These are phyloP conservation scores for Meyerozyma sp. DNA, from an alignment of 1,139 yeast genomes.

Conservation along the genomic window DNA sequence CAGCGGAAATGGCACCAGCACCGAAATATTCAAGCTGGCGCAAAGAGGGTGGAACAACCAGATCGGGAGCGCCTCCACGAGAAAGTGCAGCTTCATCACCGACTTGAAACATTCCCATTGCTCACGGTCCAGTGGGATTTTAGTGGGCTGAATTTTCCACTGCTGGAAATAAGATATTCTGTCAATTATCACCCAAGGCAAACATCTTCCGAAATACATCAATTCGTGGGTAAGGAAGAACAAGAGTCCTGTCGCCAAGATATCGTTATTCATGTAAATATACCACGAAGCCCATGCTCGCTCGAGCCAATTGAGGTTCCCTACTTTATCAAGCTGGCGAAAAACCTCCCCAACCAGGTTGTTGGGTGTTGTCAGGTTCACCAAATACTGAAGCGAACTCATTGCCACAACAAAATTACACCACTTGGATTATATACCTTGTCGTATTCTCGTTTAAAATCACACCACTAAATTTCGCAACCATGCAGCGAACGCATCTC, in stretches of 20 bases:
- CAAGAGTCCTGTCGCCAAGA: constrained; percentile 42
- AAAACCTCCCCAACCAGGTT: constrained; percentile 1
- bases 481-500: not conserved
- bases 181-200: constrained; percentile 44
- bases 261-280: constrained; percentile 36
- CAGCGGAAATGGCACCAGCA: constrained; percentile 37
- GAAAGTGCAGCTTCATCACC: constrained; percentile 38
- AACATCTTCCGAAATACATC: constrained; percentile 41
- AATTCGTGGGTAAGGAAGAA: constrained; percentile 39
- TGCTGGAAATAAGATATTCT: constrained; percentile 35
- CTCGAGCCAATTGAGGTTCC: constrained; percentile 23
- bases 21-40: constrained; percentile 32
- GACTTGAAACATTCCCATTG: constrained; percentile 47
- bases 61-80: constrained; percentile 44
- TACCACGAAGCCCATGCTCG: constrained; percentile 42
- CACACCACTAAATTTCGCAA: constrained; percentile 1
- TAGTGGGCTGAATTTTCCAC: constrained; percentile 41
- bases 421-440: not conserved
- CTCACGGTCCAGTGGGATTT: constrained; percentile 35
- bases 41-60: constrained; percentile 47
- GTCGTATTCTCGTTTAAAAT: constrained; percentile 1
- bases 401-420: not conserved
- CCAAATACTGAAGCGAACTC: constrained; percentile 1
- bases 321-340: constrained; percentile 2
- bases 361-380: not conserved